These are phyloP conservation scores for Penicillium odoratum DNA, from an alignment of 495 filamentous ascomycete genomes.

Conservation along the genomic window DNA sequence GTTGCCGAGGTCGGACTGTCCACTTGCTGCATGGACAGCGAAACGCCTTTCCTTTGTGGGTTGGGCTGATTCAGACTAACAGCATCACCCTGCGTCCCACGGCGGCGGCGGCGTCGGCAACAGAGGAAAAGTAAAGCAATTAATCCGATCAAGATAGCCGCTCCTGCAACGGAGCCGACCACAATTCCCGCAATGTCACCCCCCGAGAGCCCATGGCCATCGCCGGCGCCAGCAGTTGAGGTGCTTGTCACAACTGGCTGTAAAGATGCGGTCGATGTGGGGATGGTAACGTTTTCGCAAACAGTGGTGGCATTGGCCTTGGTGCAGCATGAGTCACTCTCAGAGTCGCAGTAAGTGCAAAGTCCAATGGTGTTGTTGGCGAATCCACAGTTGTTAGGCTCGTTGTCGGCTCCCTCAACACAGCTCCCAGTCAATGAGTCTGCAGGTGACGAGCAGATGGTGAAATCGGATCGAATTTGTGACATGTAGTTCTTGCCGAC, in stretches of 20 bases:
- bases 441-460: constrained; percentile 79
- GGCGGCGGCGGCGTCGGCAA: constrained; percentile 58
- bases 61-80: constrained; percentile 83
- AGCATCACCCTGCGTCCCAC: constrained; percentile 59
- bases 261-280: constrained; percentile 64
- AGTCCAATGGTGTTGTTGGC: constrained; percentile 76
- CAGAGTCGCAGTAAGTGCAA: constrained; percentile 80
- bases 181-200: constrained; percentile 90
- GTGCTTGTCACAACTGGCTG: constrained; percentile 59
- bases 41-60: constrained; percentile 60
- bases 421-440: constrained; percentile 73
- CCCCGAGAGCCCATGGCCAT: constrained; percentile 61
- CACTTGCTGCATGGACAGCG: constrained; percentile 51
- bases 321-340: constrained; percentile 92
- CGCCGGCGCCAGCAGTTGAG: constrained; percentile 38
- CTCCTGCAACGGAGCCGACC: constrained; percentile 73
- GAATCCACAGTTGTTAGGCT: constrained; percentile 87
- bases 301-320: constrained; percentile 69
- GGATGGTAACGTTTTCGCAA: constrained; percentile 74
- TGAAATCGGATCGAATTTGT: constrained; percentile 91
- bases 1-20: constrained; percentile 48
- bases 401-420: constrained; percentile 74
- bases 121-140: constrained; percentile 61
- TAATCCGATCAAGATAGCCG: constrained; percentile 64
- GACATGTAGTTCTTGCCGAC: constrained; percentile 61